Evolutionary conservation across 2,329 filamentous ascomycete species (phyloP).

Genomic region (Aspergillus ibericus): DNA sequence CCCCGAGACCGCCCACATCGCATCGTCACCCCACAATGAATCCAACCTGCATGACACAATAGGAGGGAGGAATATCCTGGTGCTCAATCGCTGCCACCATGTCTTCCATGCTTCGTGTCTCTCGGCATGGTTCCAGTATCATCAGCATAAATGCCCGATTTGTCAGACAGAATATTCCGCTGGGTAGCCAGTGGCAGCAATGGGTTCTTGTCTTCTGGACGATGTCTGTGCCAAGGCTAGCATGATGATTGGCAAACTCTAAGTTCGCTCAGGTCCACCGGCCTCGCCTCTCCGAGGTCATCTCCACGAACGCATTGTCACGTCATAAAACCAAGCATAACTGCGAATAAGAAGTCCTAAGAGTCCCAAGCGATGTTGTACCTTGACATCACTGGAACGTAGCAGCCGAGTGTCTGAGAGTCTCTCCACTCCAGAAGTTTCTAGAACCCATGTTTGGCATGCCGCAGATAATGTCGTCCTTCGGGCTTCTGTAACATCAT

Average conservation of each 20-base stretch:
- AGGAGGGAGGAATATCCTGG: conserved; percentile 15
- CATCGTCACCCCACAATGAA: conserved; percentile 8
- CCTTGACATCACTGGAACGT: background rate
- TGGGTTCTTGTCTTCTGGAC: background rate
- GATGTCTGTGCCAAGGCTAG: background rate
- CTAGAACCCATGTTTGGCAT: background rate
- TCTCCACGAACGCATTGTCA: background rate
- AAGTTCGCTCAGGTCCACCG: background rate
- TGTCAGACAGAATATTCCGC: conserved; percentile 29
- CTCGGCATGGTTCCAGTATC: conserved; percentile 31
- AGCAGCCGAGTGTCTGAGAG: background rate
- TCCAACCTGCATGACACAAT: background rate
- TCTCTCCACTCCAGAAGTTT: background rate
- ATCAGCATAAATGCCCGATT: conserved; percentile 30
- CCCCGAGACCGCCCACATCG: conserved; percentile 20
- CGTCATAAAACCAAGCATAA: background rate
- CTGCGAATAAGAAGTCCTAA: background rate
- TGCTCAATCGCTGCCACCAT: conserved; percentile 32
- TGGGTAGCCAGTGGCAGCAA: background rate
- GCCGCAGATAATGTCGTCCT: background rate
- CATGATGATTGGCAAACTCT: background rate
- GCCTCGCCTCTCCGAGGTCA: background rate
- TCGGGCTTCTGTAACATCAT: background rate
- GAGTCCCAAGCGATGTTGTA: background rate
- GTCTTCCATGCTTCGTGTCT: conserved; percentile 32